Evolutionary conservation across 768 basidiomycete genomes (phyloP), one percentile per base, ranked within the genome.

Genomic region (Pleurotus platypus): DNA sequence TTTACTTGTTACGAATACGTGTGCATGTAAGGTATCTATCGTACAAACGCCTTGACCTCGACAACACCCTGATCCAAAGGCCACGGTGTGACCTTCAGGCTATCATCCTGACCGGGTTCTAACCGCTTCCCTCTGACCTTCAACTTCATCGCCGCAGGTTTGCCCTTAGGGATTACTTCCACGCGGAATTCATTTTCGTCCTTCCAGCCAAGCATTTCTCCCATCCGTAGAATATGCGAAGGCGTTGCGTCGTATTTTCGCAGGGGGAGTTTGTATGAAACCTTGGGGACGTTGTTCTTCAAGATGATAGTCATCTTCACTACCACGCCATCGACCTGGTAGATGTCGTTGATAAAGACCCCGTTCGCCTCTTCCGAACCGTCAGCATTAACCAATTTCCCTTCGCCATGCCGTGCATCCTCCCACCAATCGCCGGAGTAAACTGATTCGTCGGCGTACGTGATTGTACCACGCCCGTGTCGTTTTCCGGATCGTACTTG

Each of bases 381-480:
- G 13, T 58, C 56, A 40, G 47, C n/a, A 12, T 48, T 40, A 18
- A 54, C 46, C 26, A 58, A 12, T 50, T 51, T 60, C 20, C 59
- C 59, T 9, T 51, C 37, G 5, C 61, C 61, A 18, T 62, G 57
- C 18, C 61, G 37, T 43, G 27, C 22, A 37, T 57, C 59, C 12
- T 57, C 26, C 53, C 47, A 60, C 61, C 61, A 62, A 39, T 54
- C 59, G 45, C 61, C 61, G 7, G 59, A 48, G 35, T 62, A 62
- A 2, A 56, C 46, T 9, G 61, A 51, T 7, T 48, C 59, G 24
- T 58, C 59, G 15, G 49, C 59, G 22, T 62, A 62, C 15, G 61
- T 60, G 27, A 60, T 48, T 6, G 58, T 48, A 26, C 61, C 61
- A n/a, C 57, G 47, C 5, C 61, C 61, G 27, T 62, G 59, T 45